A percentile compares a stretch with the other conserved stretches of the same genome.
Evolutionary conservation across 169 alveolate species (phyloP).

Genomic region (Sarcocystis neurona): DNA sequence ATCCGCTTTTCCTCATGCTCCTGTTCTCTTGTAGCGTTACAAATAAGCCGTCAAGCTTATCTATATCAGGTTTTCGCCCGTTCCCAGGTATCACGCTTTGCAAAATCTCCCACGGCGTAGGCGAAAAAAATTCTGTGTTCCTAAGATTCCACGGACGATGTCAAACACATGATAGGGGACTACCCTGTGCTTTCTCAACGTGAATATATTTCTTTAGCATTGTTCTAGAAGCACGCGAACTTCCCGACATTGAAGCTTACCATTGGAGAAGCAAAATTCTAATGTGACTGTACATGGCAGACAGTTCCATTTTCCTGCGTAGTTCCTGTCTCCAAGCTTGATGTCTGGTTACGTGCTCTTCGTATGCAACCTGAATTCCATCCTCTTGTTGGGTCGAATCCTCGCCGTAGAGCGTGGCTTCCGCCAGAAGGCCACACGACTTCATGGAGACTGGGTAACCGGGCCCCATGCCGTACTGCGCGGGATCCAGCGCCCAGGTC

Average conservation of each 20-base stretch:
- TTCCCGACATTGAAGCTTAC: background rate
- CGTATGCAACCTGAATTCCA: background rate
- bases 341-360: background rate
- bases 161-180: too few species aligned
- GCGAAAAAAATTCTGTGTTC: slow-evolving; percentile 1
- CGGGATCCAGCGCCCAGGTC: background rate
- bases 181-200: too few species aligned
- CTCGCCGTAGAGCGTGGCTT: background rate
- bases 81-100: background rate
- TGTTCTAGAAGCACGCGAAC: background rate
- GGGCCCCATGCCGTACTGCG: background rate
- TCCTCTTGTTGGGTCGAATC: too few species aligned
- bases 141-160: too few species aligned
- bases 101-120: background rate
- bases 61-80: background rate
- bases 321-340: background rate
- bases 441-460: background rate
- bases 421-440: background rate
- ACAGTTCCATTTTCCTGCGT: background rate
- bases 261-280: background rate
- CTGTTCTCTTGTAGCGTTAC: background rate
- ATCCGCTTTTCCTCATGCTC: background rate
- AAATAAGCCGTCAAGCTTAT: background rate
- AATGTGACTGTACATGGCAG: too few species aligned
- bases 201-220: too few species aligned